phyloP scores from a whole-genome alignment of 2,329 filamentous ascomycete genomes.

The Hymenoscyphus repandus region DNA sequence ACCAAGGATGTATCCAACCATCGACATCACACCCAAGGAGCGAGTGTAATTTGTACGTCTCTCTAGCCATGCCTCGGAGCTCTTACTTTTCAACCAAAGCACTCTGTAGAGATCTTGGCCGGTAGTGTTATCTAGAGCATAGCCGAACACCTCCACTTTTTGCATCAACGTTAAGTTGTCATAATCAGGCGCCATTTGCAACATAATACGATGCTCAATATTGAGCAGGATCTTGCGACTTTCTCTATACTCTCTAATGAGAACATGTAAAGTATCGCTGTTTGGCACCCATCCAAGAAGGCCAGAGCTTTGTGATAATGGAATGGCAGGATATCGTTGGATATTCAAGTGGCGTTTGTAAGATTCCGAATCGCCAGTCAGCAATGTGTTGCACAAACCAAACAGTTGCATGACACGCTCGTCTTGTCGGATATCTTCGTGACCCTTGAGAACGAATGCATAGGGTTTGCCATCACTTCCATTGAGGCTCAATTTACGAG shows the following conservation, averaged over 20 bases:
- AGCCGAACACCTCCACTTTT: conserved; percentile 98
- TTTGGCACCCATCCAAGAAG: conserved; percentile 95
- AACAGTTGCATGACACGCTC: conserved; percentile 99
- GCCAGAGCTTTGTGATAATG: conserved; percentile 92
- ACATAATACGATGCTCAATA: conserved; percentile 98
- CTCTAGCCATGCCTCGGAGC: conserved; percentile 95
- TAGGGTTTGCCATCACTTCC: conserved; percentile 87
- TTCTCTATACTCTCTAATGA: conserved; percentile 96
- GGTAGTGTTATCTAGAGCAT: conserved; percentile 97
- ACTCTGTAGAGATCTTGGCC: conserved; percentile 98
- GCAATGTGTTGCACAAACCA: conserved; percentile 90
- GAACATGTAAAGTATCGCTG: conserved; percentile 91
- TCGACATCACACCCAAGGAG: conserved; percentile 98
- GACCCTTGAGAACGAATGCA: conserved; percentile 92
- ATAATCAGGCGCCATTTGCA: conserved; percentile 99
- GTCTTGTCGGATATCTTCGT: conserved; percentile 98
- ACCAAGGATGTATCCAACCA: conserved; percentile 99
- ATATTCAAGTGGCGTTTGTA: conserved; percentile 97
- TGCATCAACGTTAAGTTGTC: conserved; percentile 99
- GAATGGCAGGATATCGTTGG: conserved; percentile 93
- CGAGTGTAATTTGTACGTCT: conserved; percentile 98
- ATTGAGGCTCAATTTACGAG: conserved; percentile 79
- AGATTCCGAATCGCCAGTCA: conserved; percentile 89
- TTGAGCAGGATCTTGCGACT: conserved; percentile 96
- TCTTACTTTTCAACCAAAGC: conserved; percentile 98